Percentiles rank a stretch among this genome's conserved stretches.
These are phyloP conservation scores for Boletus reticuloceps DNA, from an alignment of 768 basidiomycete genomes.

Conservation along the genomic window DNA sequence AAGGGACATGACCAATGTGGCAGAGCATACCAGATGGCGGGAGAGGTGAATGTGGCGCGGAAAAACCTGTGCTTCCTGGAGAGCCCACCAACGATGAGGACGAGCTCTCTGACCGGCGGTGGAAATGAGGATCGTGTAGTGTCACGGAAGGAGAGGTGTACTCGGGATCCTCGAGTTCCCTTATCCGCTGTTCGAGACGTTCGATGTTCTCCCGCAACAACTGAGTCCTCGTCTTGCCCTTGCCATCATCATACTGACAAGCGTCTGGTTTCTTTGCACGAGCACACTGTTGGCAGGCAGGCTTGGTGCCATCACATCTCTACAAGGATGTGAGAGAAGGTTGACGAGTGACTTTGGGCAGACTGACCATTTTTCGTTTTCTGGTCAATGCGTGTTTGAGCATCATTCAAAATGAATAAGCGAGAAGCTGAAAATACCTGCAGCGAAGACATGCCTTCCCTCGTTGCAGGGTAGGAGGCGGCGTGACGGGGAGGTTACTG, in stretches of 20 bases:
- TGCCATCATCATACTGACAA: conserved; percentile 84
- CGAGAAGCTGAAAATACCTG: conserved; percentile 43
- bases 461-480: conserved; percentile 50
- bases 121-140: conserved; percentile 64
- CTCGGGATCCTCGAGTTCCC: conserved; percentile 75
- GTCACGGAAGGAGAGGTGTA: conserved; percentile 65
- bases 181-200: conserved; percentile 67
- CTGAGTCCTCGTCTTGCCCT: conserved; percentile 80
- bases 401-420: conserved; percentile 4
- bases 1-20: not conserved
- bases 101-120: conserved; percentile 43
- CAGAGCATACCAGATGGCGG: conserved; percentile 46
- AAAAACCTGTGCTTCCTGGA: conserved; percentile 49
- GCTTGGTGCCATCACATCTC: conserved; percentile 78
- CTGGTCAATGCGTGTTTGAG: conserved; percentile 33
- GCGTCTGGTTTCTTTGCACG: conserved; percentile 73
- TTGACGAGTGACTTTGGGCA: not conserved
- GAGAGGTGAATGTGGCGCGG: conserved; percentile 58
- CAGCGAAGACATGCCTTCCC: conserved; percentile 73
- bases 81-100: conserved; percentile 52
- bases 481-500: conserved; percentile 28
- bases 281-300: conserved; percentile 74
- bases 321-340: conserved; percentile 29
- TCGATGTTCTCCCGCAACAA: conserved; percentile 74
- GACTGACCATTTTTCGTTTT: conserved; percentile 66